A percentile compares a stretch with the other conserved stretches of the same genome.
phyloP scores from a whole-genome alignment of 805 yeast genomes.

The Lachancea waltii region DNA sequence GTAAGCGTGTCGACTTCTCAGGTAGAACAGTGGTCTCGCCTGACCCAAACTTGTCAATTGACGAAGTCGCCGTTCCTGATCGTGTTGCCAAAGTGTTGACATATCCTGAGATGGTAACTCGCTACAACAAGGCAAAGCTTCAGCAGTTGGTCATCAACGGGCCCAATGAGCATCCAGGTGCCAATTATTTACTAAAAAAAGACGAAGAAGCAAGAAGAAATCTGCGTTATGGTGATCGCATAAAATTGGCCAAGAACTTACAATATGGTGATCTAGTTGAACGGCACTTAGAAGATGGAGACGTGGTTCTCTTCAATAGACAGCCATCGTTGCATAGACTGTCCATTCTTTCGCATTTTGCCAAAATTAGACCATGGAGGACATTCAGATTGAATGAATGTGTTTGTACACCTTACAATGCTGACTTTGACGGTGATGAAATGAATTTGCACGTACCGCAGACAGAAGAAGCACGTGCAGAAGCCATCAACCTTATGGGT shows the following conservation, averaged over 20 bases:
- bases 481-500: conserved; percentile 98
- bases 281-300: conserved; percentile 96
- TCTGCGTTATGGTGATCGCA: conserved; percentile 80
- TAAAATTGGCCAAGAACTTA: conserved; percentile 66
- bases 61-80: conserved; percentile 98
- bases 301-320: conserved; percentile 89
- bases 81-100: conserved; percentile 93
- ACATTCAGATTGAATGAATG: conserved; percentile 95
- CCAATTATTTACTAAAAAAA: conserved; percentile 79
- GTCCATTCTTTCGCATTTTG: conserved; percentile 91
- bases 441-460: conserved; percentile 99
- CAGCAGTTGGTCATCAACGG: conserved; percentile 74
- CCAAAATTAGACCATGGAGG: conserved; percentile 95
- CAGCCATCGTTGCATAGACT: conserved; percentile 96
- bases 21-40: conserved; percentile 98
- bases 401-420: conserved; percentile 98
- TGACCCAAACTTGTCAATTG: conserved; percentile 90
- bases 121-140: conserved; percentile 75
- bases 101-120: conserved; percentile 89
- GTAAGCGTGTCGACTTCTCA: conserved; percentile 97
- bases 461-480: conserved; percentile 97
- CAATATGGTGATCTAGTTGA: conserved; percentile 90
- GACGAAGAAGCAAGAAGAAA: conserved; percentile 84
- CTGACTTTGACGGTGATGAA: conserved; percentile 99
- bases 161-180: conserved; percentile 90